Evolutionary conservation across 768 basidiomycete genomes (phyloP), one percentile per base, ranked within the genome.

Genomic region (Vishniacozyma victoriae): DNA sequence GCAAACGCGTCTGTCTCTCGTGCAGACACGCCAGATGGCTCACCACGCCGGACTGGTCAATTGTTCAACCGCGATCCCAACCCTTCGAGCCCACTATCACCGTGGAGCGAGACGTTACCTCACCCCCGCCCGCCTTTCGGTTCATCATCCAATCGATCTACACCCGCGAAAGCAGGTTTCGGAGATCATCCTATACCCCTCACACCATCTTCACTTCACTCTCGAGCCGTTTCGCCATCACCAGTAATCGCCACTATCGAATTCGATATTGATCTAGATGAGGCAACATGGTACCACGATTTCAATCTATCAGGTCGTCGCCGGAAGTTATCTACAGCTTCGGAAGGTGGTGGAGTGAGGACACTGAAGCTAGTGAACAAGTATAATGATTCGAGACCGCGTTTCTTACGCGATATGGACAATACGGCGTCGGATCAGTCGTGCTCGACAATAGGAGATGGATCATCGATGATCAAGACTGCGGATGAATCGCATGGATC

Each of bases 201-300:
- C 53, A 1, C 7, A 35, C 48, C 7, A 38, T 37, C 11, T 11
- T 44, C 16, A 27, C 44, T 22, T 46, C 40, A 23, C 7, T 18
- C 25, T 16, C 27, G 24, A 15, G 42, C 24, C 42, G 27, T 13
- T 27, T 5, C 18, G 9, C 42, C 52, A 12, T 4, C 47, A n/a
- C 41, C 38, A 19, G 82, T 92, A 48, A 77, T 80, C 36, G 90
- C 86, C 4, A 82, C 79, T 23, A 78, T 93, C 23, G 88, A 92
- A 71, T 90, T 92, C 67, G 89, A 92, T 71, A 79, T 92, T 38
- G 89, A 92, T 72, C 51, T 79, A 38, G 75, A 76, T 27, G 78
- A 81, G 52, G 89, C 89, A 15, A 78, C 80, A 23, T 92, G 89
- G 89, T 86, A 82, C 59, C 73, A 80, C 15, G 73, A 80, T 0